Percentiles rank a stretch among this genome's conserved stretches.
Conservation (phyloP, 2,329 filamentous ascomycete genomes). For the Ophiostoma angusticollis region DNA sequence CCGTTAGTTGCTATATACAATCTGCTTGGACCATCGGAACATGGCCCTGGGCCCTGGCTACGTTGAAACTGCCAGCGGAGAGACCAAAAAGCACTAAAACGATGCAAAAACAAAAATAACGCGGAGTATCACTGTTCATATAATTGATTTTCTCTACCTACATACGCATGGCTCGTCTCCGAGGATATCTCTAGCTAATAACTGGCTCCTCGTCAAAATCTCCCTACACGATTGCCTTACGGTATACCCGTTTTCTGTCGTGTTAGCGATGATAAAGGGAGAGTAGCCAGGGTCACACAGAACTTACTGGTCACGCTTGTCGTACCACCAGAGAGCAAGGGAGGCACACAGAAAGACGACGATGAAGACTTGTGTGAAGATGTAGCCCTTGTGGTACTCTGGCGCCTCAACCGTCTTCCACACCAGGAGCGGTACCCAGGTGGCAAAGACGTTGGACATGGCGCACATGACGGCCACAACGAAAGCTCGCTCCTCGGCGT, state of each 20-base stretch:
- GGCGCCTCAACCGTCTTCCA: slow-evolving; percentile 7
- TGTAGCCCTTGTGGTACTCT: slow-evolving; percentile 5
- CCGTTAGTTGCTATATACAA: too few species aligned
- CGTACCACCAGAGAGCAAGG: slow-evolving; percentile 4
- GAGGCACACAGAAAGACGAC: not conserved
- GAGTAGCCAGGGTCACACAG: not conserved
- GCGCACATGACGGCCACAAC: slow-evolving; percentile 15
- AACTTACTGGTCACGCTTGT: slow-evolving; percentile 7
- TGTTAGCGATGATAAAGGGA: not conserved
- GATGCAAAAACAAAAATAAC: too few species aligned
- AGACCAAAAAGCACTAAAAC: too few species aligned
- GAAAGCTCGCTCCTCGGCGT: slow-evolving; percentile 16
- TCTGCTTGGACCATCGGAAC: too few species aligned
- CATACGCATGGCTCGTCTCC: too few species aligned
- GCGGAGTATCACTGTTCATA: too few species aligned
- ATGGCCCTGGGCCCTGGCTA: too few species aligned
- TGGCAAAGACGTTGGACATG: slow-evolving; percentile 16
- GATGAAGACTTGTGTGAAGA: slow-evolving; percentile 7
- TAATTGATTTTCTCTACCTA: too few species aligned
- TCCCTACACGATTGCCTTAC: not conserved
- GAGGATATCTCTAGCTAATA: too few species aligned
- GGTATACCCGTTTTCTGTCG: not conserved
- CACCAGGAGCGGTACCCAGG: slow-evolving; percentile 16
- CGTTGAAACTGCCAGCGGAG: too few species aligned
- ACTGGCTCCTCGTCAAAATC: too few species aligned